Conservation (phyloP, 2,329 filamentous ascomycete species). For the Chrysosporium keratinophilum region DNA sequence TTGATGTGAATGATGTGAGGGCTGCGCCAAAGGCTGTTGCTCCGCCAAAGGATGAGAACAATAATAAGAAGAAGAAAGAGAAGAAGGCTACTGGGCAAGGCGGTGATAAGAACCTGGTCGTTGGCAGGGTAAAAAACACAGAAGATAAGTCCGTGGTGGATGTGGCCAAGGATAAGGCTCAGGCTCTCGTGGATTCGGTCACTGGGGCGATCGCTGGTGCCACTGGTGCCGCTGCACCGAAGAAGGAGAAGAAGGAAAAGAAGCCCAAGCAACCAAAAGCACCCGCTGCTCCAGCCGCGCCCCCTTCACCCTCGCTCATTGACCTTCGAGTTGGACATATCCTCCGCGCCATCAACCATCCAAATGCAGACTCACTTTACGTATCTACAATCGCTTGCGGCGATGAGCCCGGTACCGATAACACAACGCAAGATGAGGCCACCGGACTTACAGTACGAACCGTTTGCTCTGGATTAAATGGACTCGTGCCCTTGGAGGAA, state of each 20-base stretch:
- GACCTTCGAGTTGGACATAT: constrained; percentile 96
- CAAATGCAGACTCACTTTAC: constrained; percentile 90
- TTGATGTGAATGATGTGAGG: constrained; percentile 70
- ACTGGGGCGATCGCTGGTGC: constrained; percentile 20
- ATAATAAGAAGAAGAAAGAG: constrained; percentile 96
- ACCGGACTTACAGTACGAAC: constrained; percentile 88
- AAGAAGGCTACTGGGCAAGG: constrained; percentile 73
- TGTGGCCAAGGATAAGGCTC: constrained; percentile 36
- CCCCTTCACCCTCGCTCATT: constrained; percentile 73
- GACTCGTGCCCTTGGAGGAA: constrained; percentile 79
- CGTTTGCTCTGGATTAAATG: constrained; percentile 93
- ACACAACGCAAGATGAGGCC: constrained; percentile 66
- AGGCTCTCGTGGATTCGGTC: constrained; percentile 38
- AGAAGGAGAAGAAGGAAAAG: constrained; percentile 66
- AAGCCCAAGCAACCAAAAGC: constrained; percentile 63
- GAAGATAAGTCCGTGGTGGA: constrained; percentile 40
- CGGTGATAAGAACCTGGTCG: constrained; percentile 28
- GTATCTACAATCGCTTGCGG: constrained; percentile 94
- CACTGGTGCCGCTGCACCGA: constrained; percentile 24
- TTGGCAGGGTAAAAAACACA: constrained; percentile 28
- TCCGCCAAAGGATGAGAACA: constrained; percentile 90
- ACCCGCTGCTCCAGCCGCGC: constrained; percentile 57
- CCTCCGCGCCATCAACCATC: constrained; percentile 88
- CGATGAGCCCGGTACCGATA: constrained; percentile 71
- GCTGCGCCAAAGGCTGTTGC: constrained; percentile 84